phyloP scores from a whole-genome alignment of 306 rosid species.

The Pyrus communis region DNA sequence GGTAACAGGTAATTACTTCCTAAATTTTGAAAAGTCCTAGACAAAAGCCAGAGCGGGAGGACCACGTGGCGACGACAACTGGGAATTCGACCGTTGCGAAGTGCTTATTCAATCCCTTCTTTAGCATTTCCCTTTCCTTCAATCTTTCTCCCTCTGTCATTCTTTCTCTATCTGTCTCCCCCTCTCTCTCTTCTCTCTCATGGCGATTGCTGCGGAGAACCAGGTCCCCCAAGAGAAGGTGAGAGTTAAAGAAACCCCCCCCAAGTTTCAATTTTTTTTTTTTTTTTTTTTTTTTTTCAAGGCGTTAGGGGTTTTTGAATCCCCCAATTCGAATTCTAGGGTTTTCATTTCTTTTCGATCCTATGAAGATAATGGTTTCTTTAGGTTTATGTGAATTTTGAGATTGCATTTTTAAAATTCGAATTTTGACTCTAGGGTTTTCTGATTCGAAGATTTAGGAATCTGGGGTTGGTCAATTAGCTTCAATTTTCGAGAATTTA shows the following conservation, averaged over 20 bases:
- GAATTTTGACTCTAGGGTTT: background rate
- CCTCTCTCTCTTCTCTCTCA: conserved; percentile 12
- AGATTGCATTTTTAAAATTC: background rate
- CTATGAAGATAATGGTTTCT: background rate
- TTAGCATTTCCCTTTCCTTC: background rate
- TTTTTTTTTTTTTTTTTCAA: background rate
- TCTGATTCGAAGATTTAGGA: background rate
- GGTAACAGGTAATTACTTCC: background rate
- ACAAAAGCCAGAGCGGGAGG: conserved; percentile 21
- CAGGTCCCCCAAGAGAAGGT: conserved; percentile 69
- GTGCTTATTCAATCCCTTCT: conserved; percentile 16
- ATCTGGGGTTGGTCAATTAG: background rate
- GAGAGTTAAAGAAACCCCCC: background rate
- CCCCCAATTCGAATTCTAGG: conserved; percentile 11
- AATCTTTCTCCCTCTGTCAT: background rate
- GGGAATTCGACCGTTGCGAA: conserved; percentile 80
- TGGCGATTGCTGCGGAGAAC: conserved; percentile 76
- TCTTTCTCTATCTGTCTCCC: background rate
- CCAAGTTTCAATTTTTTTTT: background rate
- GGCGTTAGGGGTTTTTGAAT: background rate
- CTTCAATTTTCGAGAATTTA: background rate
- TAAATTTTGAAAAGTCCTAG: conserved; percentile 26
- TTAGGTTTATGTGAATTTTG: background rate
- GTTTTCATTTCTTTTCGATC: background rate
- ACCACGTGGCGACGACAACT: conserved; percentile 48